Conservation (phyloP, 805 yeast genomes). For the Yamadazyma takamatsuzukensis region DNA sequence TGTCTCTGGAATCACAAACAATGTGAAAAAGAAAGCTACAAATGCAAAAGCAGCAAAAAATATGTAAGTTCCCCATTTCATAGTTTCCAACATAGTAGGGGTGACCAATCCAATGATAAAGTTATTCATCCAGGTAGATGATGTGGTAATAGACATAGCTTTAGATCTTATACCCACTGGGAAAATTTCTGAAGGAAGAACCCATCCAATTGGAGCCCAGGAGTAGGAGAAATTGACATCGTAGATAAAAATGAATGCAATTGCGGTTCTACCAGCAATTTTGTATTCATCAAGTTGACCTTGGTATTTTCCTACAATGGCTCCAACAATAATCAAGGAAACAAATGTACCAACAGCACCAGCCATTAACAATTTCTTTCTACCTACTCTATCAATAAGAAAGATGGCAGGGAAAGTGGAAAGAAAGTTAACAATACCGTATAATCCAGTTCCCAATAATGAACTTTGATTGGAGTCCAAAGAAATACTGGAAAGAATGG, state of each 20-base stretch:
- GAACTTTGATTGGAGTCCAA: constrained; percentile 20
- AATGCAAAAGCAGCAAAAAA: constrained; percentile 19
- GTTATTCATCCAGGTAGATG: constrained; percentile 36
- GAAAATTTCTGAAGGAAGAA: constrained; percentile 36
- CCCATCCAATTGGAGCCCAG: constrained; percentile 37
- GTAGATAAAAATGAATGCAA: constrained; percentile 29
- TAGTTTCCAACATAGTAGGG: constrained; percentile 22
- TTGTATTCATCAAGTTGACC: constrained; percentile 11
- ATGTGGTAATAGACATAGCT: constrained; percentile 35
- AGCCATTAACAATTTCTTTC: constrained; percentile 29
- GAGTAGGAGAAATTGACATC: constrained; percentile 30
- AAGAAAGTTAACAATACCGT: constrained; percentile 31
- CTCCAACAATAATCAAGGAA: constrained; percentile 26
- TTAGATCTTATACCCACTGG: constrained; percentile 38
- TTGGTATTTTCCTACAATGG: constrained; percentile 14
- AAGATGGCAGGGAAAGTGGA: constrained; percentile 32
- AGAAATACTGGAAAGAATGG: constrained; percentile 26
- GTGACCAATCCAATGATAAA: constrained; percentile 38
- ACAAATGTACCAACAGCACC: constrained; percentile 31
- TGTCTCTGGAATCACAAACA: constrained; percentile 59
- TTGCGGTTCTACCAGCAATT: constrained; percentile 29
- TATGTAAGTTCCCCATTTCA: constrained; percentile 26
- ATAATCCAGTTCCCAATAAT: constrained; percentile 26
- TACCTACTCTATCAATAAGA: constrained; percentile 32
- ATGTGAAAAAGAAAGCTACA: constrained; percentile 35